A percentile compares a stretch with the other conserved stretches of the same genome.
Conservation (phyloP, 257 asterid species). For the Fraxinus americana region DNA sequence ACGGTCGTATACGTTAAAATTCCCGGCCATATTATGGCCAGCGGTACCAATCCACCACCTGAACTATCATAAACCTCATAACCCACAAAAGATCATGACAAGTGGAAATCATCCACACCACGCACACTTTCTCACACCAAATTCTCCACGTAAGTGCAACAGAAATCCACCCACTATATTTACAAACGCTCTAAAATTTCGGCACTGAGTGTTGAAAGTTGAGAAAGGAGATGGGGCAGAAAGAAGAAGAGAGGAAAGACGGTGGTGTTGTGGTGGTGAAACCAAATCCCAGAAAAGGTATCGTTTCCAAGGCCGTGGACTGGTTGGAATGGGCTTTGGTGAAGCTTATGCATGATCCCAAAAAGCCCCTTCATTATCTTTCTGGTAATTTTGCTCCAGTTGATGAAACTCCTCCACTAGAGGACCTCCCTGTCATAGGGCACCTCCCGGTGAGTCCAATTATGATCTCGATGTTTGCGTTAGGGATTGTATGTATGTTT, state of each 20-base stretch:
- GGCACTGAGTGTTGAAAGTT: neutral
- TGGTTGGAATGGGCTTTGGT: conserved; percentile 71
- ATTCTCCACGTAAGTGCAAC: neutral
- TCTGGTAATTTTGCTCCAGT: conserved; percentile 88
- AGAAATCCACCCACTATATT: too few relatives aligned
- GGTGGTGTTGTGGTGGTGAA: conserved; percentile 65
- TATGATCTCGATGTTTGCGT: neutral
- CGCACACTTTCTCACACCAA: neutral
- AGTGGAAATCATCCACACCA: neutral
- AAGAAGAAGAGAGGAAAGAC: conserved; percentile 40
- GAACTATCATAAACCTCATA: neutral
- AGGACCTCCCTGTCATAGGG: conserved; percentile 70
- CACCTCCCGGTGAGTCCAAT: conserved; percentile 70
- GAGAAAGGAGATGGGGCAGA: conserved; percentile 40
- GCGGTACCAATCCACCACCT: too few relatives aligned
- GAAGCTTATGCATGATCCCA: conserved; percentile 68
- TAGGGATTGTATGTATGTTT: neutral
- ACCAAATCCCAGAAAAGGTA: conserved; percentile 68
- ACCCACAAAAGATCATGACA: neutral
- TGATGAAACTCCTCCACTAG: conserved; percentile 80
- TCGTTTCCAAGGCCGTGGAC: conserved; percentile 64
- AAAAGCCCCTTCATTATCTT: conserved; percentile 69
- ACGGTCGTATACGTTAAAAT: too few relatives aligned
- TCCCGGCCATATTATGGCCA: too few relatives aligned
- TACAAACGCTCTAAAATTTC: neutral